Conservation (phyloP, 306 rosid genomes). For the cucumber (Cucumis sativus) region DNA sequence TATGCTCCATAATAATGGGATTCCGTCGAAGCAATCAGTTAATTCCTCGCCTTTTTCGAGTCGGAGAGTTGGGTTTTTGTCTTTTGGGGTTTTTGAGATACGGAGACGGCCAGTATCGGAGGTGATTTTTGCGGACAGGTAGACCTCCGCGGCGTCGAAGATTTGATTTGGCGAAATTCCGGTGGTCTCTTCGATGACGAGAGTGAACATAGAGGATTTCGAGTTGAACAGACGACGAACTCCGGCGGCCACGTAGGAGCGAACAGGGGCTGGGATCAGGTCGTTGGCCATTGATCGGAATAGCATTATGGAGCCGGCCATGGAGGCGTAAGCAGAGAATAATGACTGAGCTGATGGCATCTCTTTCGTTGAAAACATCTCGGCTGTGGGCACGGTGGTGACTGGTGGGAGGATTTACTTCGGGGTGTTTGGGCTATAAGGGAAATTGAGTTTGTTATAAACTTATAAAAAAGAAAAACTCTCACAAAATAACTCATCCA, state of each 20-base stretch:
- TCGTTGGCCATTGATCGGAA: constrained; percentile 63
- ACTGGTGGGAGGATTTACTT: neutral
- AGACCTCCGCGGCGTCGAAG: constrained; percentile 58
- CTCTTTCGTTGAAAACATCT: constrained; percentile 42
- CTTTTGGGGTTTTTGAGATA: constrained; percentile 45
- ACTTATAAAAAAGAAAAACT: too few relatives aligned
- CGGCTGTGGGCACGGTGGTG: neutral
- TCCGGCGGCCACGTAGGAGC: constrained; percentile 28
- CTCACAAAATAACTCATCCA: too few relatives aligned
- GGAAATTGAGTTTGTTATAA: too few relatives aligned
- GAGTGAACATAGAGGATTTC: constrained; percentile 38
- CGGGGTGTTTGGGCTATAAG: too few relatives aligned
- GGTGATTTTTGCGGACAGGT: constrained; percentile 41
- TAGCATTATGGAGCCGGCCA: constrained; percentile 63
- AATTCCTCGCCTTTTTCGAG: constrained; percentile 55
- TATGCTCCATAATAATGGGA: constrained; percentile 35
- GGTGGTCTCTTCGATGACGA: constrained; percentile 48
- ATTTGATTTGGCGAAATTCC: constrained; percentile 54
- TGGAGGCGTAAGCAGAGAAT: constrained; percentile 80
- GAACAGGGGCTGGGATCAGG: constrained; percentile 50
- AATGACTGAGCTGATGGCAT: constrained; percentile 64
- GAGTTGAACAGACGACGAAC: constrained; percentile 36
- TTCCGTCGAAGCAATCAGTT: constrained; percentile 25
- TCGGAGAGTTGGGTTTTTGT: constrained; percentile 36
- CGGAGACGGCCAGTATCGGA: constrained; percentile 41